Percentiles rank a stretch among this genome's conserved stretches.
Conservation (phyloP, 768 basidiomycete genomes). For the Lyophyllum shimeji region DNA sequence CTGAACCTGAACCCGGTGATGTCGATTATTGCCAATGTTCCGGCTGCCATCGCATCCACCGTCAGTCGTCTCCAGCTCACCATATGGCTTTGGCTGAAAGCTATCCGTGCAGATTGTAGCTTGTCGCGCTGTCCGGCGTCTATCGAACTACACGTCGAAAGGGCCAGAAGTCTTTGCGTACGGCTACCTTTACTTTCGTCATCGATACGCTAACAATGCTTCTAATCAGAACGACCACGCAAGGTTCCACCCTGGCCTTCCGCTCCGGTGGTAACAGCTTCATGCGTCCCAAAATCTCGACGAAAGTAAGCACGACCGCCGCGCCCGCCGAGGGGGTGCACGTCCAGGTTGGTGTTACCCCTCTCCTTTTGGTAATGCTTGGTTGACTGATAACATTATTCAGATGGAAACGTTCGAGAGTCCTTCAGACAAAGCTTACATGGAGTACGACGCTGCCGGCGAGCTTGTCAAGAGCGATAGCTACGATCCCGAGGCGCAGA, state of each 20-base stretch:
- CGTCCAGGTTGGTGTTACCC: constrained; percentile 45
- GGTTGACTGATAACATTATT: constrained; percentile 2
- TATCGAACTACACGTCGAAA: constrained; percentile 54
- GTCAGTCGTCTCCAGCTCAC: constrained; percentile 33
- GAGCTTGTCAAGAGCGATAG: constrained; percentile 41
- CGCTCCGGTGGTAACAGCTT: constrained; percentile 36
- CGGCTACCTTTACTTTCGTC: constrained; percentile 21
- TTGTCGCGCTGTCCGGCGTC: constrained; percentile 57
- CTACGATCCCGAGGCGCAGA: constrained; percentile 61
- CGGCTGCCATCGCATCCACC: constrained; percentile 66
- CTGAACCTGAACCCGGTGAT: constrained; percentile 69
- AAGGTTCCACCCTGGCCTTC: constrained; percentile 62
- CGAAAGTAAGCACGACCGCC: constrained; percentile 31
- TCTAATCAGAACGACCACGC: constrained; percentile 34
- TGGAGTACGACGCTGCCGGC: constrained; percentile 60
- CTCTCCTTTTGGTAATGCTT: background rate
- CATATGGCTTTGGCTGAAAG: background rate
- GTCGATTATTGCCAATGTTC: constrained; percentile 74
- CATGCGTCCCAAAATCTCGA: constrained; percentile 32
- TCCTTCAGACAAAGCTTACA: constrained; percentile 40
- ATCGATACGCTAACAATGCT: background rate
- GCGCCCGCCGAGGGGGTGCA: constrained; percentile 52
- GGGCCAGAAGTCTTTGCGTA: constrained; percentile 57
- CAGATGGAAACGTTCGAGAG: constrained; percentile 70
- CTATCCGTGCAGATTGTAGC: constrained; percentile 54